These are phyloP conservation scores for Hibiscus mutabilis DNA, from an alignment of 345 rosid genomes.

Conservation along the genomic window DNA sequence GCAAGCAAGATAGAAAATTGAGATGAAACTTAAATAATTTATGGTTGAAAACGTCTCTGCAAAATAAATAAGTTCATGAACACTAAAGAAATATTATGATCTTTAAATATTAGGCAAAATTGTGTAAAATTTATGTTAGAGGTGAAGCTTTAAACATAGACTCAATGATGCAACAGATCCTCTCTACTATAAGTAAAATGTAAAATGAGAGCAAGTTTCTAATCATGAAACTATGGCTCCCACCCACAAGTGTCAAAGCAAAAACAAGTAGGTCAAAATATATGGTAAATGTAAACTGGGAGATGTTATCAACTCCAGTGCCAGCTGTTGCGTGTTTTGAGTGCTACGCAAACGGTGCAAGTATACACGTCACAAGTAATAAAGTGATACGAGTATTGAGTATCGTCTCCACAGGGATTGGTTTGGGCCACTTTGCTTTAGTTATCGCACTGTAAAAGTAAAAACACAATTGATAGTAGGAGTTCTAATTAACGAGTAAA, in stretches of 20 bases:
- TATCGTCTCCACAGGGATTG: no score
- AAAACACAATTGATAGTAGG: no score
- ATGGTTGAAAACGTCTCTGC: neutral
- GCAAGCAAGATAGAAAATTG: no score
- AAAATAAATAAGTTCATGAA: neutral
- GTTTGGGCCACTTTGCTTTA: no score
- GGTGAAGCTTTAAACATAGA: neutral
- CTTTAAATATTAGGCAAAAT: neutral
- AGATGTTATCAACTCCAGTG: neutral
- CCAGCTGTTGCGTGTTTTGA: no score
- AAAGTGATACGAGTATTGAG: no score
- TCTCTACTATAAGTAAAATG: neutral
- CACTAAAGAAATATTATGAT: neutral
- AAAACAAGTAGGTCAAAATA: neutral
- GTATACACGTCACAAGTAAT: no score
- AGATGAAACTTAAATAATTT: no score
- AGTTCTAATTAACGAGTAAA: no score
- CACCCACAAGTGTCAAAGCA: neutral
- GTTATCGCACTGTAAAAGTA: no score
- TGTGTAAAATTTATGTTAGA: neutral
- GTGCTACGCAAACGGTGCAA: no score
- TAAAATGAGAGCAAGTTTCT: neutral
- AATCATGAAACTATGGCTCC: neutral
- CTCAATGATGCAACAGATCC: slow-evolving; percentile 6
- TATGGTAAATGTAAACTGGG: neutral